Evolutionary conservation across 1,139 yeast species (phyloP), one percentile per base, ranked within the genome.

Genomic region (Scheffersomyces cryptocercus): DNA sequence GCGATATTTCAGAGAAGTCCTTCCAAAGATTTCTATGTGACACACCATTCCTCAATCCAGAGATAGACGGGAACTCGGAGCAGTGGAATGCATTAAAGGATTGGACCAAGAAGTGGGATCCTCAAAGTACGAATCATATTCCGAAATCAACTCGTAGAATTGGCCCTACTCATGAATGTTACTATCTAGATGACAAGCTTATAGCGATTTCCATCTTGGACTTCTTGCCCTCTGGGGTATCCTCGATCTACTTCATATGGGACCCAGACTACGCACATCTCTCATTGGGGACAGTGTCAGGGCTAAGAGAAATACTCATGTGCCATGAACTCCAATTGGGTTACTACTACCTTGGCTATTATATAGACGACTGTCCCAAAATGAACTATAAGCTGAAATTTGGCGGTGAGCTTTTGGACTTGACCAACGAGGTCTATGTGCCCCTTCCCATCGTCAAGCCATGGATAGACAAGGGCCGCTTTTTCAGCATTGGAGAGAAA

Each of bases 241-340:
- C 96, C 0, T 84, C 96, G 0, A 93, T 91, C 1, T 91, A 90
- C 58, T 86, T 90, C 56, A 81, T 90, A 13, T 89, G 95, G 88
- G 95, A 90, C 58, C 95, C 96, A 0, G 91, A 82, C 47, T 85
- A 75, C 59, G 82, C 84, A 2, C 73, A 80, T 44, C 66, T 85
- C 49, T 85, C 90, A 0, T 63, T 90, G 33, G 98, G 98, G 0
- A 87, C 88, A 28, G 61, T 90, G 2, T 82, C 91, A 45, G 95
- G 89, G 0, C 55, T 89, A 29, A 65, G 88, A 33, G 98, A 91
- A 56, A 67, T 88, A 39, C 72, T 80, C 4, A 61, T 88, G 68
- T 65, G 79, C 26, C 53, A 70, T 24, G 56, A 62, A 39, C 60
- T 78, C 43, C 59, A 67, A 1, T 61, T 73, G 34, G 72, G 75